Conservation (phyloP, 192 early-diverging fungal genomes). For the Coemansia furcata region DNA sequence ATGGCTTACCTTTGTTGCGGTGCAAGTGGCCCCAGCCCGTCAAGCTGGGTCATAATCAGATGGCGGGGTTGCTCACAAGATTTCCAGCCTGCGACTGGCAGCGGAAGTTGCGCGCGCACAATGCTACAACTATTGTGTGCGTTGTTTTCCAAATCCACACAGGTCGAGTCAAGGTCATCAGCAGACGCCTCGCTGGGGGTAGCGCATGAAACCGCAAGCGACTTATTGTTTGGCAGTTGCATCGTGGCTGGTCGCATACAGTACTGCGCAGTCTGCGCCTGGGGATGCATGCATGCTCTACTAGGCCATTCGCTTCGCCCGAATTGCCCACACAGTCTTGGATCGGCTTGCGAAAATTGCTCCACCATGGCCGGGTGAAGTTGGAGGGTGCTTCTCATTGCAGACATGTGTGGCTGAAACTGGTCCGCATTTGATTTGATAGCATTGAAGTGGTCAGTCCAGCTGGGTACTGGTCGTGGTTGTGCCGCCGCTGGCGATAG, state of each 20-base stretch:
- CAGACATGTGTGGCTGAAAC: constrained; percentile 5
- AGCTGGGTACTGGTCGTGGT: background rate
- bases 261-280: background rate
- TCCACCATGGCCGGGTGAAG: background rate
- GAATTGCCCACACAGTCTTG: background rate
- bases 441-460: background rate
- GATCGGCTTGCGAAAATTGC: background rate
- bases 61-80: background rate
- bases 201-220: background rate
- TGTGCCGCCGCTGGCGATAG: background rate
- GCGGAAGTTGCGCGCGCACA: background rate
- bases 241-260: background rate
- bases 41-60: background rate
- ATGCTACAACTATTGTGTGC: background rate
- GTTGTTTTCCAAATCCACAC: constrained; percentile 16
- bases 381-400: constrained; percentile 27
- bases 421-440: background rate
- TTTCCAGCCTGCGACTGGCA: background rate
- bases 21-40: background rate
- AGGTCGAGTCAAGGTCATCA: constrained; percentile 25
- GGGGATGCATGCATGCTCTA: background rate
- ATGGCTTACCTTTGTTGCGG: background rate
- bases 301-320: background rate
- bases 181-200: constrained; percentile 2
- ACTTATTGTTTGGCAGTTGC: background rate